These are phyloP conservation scores for Coccomyxa sp. DNA, from an alignment of 139 green algal species.

Conservation along the genomic window DNA sequence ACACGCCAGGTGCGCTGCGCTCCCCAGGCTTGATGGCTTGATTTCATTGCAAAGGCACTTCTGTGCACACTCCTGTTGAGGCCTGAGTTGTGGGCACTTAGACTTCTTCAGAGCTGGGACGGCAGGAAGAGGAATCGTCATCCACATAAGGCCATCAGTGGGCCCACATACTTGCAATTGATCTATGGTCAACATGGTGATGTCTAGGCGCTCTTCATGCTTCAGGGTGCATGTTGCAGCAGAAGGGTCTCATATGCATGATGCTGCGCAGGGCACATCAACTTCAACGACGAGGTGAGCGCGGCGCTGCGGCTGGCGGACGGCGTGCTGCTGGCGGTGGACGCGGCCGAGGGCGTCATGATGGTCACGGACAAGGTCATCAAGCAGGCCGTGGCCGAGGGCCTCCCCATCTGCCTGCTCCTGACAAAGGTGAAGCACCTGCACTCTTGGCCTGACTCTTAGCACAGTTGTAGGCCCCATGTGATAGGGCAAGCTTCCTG, in stretches of 20 bases:
- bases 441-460: too few relatives aligned
- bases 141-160: too few relatives aligned
- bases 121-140: too few relatives aligned
- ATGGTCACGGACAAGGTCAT: constrained; percentile 80
- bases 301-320: constrained; percentile 79
- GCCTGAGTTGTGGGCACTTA: too few relatives aligned
- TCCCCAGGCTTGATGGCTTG: not conserved
- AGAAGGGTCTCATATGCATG: not conserved
- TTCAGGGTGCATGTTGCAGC: not conserved
- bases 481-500: too few relatives aligned
- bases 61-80: not conserved
- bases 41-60: not conserved
- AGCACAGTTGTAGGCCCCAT: too few relatives aligned
- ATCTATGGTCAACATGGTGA: too few relatives aligned
- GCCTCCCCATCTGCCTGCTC: constrained; percentile 80
- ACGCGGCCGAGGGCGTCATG: constrained; percentile 95
- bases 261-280: constrained; percentile 82
- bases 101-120: not conserved
- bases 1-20: constrained; percentile 63
- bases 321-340: constrained; percentile 87
- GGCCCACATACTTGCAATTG: too few relatives aligned
- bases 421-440: constrained; percentile 81
- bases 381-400: constrained; percentile 80
- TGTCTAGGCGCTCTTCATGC: too few relatives aligned
- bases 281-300: constrained; percentile 97